These are phyloP conservation scores for Bimuria novae-zelandiae DNA, from an alignment of 2,329 filamentous ascomycete species.

Conservation along the genomic window DNA sequence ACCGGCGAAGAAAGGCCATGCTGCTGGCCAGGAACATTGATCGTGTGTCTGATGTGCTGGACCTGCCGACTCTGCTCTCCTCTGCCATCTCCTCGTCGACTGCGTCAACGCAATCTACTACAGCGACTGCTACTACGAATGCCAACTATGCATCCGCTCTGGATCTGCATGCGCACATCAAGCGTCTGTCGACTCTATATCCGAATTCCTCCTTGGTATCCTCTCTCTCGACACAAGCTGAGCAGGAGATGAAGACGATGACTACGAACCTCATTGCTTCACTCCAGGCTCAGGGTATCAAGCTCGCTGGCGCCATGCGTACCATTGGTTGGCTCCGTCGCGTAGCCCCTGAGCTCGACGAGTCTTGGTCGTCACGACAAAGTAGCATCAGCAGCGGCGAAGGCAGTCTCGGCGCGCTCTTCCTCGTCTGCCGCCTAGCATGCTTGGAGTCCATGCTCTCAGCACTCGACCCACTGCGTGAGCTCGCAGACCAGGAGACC, in stretches of 20 bases:
- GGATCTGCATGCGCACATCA: conserved; percentile 92
- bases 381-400: conserved; percentile 51
- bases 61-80: conserved; percentile 82
- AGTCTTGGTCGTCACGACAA: conserved; percentile 37
- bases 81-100: conserved; percentile 70
- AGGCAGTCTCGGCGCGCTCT: conserved; percentile 77
- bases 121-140: conserved; percentile 47
- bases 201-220: conserved; percentile 75
- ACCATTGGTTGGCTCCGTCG: conserved; percentile 90
- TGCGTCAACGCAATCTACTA: conserved; percentile 51
- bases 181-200: conserved; percentile 80
- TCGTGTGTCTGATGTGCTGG: conserved; percentile 85
- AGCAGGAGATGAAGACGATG: conserved; percentile 86
- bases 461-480: conserved; percentile 81
- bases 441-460: conserved; percentile 80
- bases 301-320: conserved; percentile 86
- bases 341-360: conserved; percentile 78
- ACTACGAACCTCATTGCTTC: conserved; percentile 79
- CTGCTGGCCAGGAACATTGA: conserved; percentile 86
- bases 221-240: conserved; percentile 76
- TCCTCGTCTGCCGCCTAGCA: conserved; percentile 82
- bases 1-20: conserved; percentile 76
- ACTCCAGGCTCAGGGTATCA: conserved; percentile 77
- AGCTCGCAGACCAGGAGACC: conserved; percentile 87
- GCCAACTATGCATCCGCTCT: conserved; percentile 86